Conservation (phyloP, 2,329 filamentous ascomycete genomes). For the Paecilomyces fulvus region DNA sequence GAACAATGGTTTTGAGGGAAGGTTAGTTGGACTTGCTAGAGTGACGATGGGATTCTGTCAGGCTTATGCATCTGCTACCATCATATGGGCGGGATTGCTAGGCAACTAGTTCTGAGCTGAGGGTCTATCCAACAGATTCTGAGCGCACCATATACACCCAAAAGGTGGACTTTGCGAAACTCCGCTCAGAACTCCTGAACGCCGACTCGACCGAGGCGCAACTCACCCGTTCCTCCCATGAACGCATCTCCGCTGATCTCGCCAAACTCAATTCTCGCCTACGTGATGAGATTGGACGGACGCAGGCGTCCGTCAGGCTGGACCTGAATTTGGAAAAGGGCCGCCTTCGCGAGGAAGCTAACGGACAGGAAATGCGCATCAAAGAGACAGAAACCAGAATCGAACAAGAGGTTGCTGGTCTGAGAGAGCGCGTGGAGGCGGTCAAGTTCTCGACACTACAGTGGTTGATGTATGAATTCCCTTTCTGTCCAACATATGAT, state of each 20-base stretch:
- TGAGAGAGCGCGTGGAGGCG: conserved; percentile 86
- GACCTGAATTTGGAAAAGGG: conserved; percentile 97
- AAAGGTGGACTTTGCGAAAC: conserved; percentile 96
- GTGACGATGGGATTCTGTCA: background rate
- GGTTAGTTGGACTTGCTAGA: conserved; percentile 46
- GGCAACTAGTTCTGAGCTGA: background rate
- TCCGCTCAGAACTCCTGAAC: conserved; percentile 85
- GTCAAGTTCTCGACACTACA: conserved; percentile 98
- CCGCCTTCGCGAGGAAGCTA: conserved; percentile 89
- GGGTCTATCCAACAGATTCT: conserved; percentile 27
- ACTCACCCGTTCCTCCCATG: conserved; percentile 80
- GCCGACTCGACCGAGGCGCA: conserved; percentile 86
- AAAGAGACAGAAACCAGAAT: conserved; percentile 99
- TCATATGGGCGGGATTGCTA: too few species aligned
- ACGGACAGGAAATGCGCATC: conserved; percentile 93
- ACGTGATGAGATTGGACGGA: conserved; percentile 87
- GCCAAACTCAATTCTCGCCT: conserved; percentile 85
- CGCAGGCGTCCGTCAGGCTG: conserved; percentile 82
- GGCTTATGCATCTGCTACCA: background rate
- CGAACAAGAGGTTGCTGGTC: conserved; percentile 87
- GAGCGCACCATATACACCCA: conserved; percentile 57
- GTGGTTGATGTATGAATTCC: conserved; percentile 83
- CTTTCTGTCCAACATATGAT: background rate
- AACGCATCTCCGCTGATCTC: conserved; percentile 87
- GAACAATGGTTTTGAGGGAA: conserved; percentile 96